A percentile compares a stretch with the other conserved stretches of the same genome.
phyloP scores from a whole-genome alignment of 306 rosid species.

The Cucumis cinereus region DNA sequence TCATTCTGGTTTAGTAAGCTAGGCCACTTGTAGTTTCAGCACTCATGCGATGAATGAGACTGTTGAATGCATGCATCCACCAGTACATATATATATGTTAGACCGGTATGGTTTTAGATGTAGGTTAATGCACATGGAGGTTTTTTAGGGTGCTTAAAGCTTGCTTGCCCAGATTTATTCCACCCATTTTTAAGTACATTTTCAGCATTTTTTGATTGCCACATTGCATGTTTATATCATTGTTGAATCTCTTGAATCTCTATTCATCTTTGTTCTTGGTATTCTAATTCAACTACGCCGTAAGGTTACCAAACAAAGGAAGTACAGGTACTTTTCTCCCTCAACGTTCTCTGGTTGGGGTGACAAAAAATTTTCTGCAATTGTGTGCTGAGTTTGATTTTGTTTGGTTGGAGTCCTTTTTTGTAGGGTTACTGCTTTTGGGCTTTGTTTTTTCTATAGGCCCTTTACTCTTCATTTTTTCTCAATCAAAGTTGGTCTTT shows the following conservation, averaged over 20 bases:
- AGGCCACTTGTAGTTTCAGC: not conserved
- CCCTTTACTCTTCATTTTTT: too few relatives aligned
- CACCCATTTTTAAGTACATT: not conserved
- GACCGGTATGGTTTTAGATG: not conserved
- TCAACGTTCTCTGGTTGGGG: not conserved
- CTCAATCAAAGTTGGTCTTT: too few relatives aligned
- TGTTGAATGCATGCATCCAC: not conserved
- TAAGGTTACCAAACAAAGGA: not conserved
- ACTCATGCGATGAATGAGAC: not conserved
- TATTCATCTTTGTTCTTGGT: not conserved
- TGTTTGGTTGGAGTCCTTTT: too few relatives aligned
- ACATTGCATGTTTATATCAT: not conserved
- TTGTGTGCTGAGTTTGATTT: too few relatives aligned
- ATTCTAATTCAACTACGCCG: not conserved
- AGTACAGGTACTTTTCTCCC: not conserved
- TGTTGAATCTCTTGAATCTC: not conserved
- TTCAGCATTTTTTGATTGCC: not conserved
- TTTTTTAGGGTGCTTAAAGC: not conserved
- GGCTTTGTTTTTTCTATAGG: too few relatives aligned
- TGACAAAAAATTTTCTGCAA: too few relatives aligned
- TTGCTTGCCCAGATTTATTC: not conserved
- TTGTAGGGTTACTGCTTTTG: too few relatives aligned
- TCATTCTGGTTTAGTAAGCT: not conserved
- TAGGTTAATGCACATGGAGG: not conserved
- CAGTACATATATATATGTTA: not conserved